phyloP scores from a whole-genome alignment of 768 basidiomycete species.

The Tulasnella sp. region DNA sequence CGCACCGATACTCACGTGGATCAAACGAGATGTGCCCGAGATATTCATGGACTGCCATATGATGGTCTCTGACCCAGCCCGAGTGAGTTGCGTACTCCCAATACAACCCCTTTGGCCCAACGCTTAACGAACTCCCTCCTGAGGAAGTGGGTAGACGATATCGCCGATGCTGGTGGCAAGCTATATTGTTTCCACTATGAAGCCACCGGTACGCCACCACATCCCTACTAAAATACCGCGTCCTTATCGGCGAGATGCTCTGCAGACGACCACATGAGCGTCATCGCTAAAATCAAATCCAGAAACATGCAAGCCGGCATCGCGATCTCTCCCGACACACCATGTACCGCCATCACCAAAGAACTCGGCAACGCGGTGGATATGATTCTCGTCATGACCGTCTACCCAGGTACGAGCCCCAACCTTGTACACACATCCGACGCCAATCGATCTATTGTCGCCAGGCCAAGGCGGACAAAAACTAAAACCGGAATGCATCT shows the following conservation, averaged over 20 bases:
- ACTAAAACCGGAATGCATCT: constrained; percentile 83
- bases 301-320: constrained; percentile 88
- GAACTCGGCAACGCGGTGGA: constrained; percentile 54
- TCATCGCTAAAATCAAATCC: constrained; percentile 71
- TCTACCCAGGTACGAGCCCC: constrained; percentile 8
- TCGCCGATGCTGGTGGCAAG: constrained; percentile 89
- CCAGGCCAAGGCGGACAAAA: constrained; percentile 97
- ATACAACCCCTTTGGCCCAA: neutral
- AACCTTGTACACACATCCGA: constrained; percentile 50
- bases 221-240: neutral
- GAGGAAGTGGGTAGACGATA: constrained; percentile 87
- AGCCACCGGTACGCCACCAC: constrained; percentile 54
- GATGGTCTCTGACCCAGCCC: constrained; percentile 94
- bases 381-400: constrained; percentile 17
- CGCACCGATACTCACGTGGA: constrained; percentile 74
- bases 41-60: constrained; percentile 99
- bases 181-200: constrained; percentile 96
- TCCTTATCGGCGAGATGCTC: neutral
- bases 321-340: constrained; percentile 93
- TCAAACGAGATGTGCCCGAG: constrained; percentile 74
- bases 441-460: constrained; percentile 97
- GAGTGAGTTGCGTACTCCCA: constrained; percentile 34
- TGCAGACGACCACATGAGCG: constrained; percentile 53
- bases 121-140: neutral
- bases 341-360: constrained; percentile 76